phyloP scores from a whole-genome alignment of 2,329 filamentous ascomycete species.

The Venturia nashicola region DNA sequence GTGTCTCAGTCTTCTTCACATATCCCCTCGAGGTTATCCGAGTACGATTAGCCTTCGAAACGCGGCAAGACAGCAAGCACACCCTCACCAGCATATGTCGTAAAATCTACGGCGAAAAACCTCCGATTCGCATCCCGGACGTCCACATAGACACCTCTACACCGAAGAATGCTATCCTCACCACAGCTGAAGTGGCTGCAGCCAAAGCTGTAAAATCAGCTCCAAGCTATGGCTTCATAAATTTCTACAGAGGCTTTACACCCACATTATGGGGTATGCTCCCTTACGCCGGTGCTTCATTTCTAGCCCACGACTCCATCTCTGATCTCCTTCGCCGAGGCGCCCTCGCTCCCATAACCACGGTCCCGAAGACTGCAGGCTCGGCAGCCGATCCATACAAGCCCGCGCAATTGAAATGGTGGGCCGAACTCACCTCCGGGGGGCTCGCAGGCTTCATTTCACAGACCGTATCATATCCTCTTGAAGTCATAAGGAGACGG shows the following conservation, averaged over 20 bases:
- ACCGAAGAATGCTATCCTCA: constrained; percentile 22
- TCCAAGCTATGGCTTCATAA: constrained; percentile 59
- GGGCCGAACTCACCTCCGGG: constrained; percentile 76
- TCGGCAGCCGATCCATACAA: constrained; percentile 33
- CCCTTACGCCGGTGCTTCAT: constrained; percentile 90
- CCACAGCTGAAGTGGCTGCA: constrained; percentile 26
- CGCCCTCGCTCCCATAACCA: constrained; percentile 58
- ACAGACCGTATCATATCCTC: constrained; percentile 84
- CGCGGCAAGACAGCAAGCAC: constrained; percentile 56
- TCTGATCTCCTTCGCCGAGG: constrained; percentile 71
- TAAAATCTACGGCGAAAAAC: constrained; percentile 71
- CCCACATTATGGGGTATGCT: constrained; percentile 90
- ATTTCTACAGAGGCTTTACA: constrained; percentile 92
- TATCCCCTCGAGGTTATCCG: constrained; percentile 90
- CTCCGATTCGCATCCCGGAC: constrained; percentile 16
- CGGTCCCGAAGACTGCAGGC: constrained; percentile 46
- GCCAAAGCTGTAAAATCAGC: constrained; percentile 38
- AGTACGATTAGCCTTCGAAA: constrained; percentile 90
- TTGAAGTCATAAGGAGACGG: constrained; percentile 80
- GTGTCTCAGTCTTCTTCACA: constrained; percentile 88
- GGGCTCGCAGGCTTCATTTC: constrained; percentile 79
- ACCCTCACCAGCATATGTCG: constrained; percentile 65
- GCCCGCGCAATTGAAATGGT: constrained; percentile 62
- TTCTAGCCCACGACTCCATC: constrained; percentile 84
- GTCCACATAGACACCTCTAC: constrained; percentile 12